phyloP scores from a whole-genome alignment of 2,329 filamentous ascomycete genomes.

The Fusarium clavum region DNA sequence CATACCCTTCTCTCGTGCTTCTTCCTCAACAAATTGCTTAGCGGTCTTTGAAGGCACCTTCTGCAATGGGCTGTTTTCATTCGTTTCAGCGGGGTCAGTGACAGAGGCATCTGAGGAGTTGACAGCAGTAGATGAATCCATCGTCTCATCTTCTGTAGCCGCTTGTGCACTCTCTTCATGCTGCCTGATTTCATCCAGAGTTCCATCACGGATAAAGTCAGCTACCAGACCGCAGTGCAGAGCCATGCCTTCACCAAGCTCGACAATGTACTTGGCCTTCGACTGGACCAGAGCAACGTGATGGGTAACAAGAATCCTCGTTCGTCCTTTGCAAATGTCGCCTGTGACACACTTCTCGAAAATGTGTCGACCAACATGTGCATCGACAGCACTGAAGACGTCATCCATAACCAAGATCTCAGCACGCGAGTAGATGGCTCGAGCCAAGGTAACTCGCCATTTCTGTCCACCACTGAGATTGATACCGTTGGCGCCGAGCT shows the following conservation, averaged over 20 bases:
- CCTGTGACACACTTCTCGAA: conserved; percentile 81
- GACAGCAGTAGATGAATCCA: conserved; percentile 59
- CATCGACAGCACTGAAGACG: conserved; percentile 85
- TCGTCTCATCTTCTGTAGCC: conserved; percentile 61
- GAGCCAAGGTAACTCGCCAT: conserved; percentile 83
- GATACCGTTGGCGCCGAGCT: conserved; percentile 86
- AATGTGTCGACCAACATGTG: conserved; percentile 82
- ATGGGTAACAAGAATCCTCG: conserved; percentile 83
- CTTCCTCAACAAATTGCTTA: conserved; percentile 81
- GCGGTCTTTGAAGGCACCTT: conserved; percentile 65
- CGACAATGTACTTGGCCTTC: conserved; percentile 78
- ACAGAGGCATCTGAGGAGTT: conserved; percentile 65
- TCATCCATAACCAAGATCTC: conserved; percentile 84
- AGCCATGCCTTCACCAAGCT: conserved; percentile 76
- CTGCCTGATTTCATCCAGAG: conserved; percentile 66
- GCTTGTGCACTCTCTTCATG: conserved; percentile 63
- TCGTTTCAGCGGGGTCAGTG: conserved; percentile 53
- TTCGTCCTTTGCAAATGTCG: conserved; percentile 74
- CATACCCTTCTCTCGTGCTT: conserved; percentile 76
- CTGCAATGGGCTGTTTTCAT: conserved; percentile 57
- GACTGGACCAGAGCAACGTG: conserved; percentile 78
- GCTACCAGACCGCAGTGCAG: conserved; percentile 72
- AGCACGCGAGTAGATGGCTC: conserved; percentile 82
- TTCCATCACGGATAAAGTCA: conserved; percentile 70
- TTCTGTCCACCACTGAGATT: conserved; percentile 87